These are phyloP conservation scores for Aegilops tauschii DNA, from an alignment of 176 grass and related monocot species.

Conservation along the genomic window DNA sequence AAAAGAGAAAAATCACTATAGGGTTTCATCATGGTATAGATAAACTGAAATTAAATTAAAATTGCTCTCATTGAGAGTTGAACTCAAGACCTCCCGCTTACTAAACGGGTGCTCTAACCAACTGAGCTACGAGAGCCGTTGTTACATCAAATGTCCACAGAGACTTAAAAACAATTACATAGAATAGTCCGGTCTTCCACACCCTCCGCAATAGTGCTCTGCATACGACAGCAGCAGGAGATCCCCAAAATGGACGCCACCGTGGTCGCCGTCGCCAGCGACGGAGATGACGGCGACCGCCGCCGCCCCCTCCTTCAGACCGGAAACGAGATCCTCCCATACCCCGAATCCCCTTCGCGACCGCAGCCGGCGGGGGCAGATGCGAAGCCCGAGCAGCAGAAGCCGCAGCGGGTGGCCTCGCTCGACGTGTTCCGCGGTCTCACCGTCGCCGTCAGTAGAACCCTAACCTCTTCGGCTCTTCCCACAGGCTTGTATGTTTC, in stretches of 20 bases:
- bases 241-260: constrained; percentile 42
- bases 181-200: background rate
- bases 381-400: constrained; percentile 29
- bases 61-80: constrained; percentile 80
- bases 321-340: constrained; percentile 54
- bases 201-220: background rate
- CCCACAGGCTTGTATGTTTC: no score
- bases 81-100: constrained; percentile 99
- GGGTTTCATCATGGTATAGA: no score
- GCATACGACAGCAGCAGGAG: background rate
- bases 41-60: no score
- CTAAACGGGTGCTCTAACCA: constrained; percentile 99
- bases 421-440: constrained; percentile 95
- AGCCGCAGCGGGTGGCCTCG: constrained; percentile 57
- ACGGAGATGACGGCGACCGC: constrained; percentile 27
- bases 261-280: constrained; percentile 34
- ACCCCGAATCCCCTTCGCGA: background rate
- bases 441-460: constrained; percentile 63
- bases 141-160: background rate
- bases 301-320: constrained; percentile 22
- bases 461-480: background rate
- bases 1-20: no score
- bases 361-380: background rate
- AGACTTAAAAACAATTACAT: rapidly evolving
- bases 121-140: constrained; percentile 87